phyloP scores from a whole-genome alignment of 768 basidiomycete species.

The Baorangia bicolor region DNA sequence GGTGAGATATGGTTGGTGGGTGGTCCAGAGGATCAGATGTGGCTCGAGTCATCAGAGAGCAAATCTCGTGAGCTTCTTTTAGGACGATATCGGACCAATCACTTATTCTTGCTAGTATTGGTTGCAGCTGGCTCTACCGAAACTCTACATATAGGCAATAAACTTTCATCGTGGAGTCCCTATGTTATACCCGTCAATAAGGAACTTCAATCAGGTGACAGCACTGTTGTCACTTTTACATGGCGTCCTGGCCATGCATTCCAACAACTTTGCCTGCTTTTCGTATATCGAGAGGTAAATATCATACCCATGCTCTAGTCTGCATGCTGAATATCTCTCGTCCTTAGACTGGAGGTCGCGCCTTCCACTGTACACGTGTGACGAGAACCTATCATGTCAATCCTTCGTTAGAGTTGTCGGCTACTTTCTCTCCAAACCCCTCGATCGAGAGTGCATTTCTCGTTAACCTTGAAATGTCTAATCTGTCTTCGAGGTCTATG shows the following conservation, averaged over 20 bases:
- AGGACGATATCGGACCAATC: not conserved
- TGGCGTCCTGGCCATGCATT: constrained; percentile 53
- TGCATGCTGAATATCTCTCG: constrained; percentile 2
- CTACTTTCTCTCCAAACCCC: constrained; percentile 50
- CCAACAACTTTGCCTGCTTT: constrained; percentile 56
- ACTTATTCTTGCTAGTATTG: constrained; percentile 15
- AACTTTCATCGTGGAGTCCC: constrained; percentile 48
- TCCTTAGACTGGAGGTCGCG: constrained; percentile 42
- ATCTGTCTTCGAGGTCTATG: constrained; percentile 43
- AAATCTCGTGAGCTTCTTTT: constrained; percentile 15
- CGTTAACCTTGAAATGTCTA: constrained; percentile 56
- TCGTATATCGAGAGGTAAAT: constrained; percentile 65
- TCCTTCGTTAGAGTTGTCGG: constrained; percentile 55
- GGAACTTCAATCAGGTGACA: constrained; percentile 47
- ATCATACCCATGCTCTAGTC: not conserved
- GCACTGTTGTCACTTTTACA: constrained; percentile 49
- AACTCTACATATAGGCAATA: constrained; percentile 50
- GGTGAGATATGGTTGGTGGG: constrained; percentile 70
- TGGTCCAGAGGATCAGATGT: constrained; percentile 62
- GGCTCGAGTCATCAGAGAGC: constrained; percentile 38
- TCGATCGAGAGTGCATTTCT: constrained; percentile 49
- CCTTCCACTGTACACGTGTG: constrained; percentile 60
- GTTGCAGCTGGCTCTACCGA: constrained; percentile 31
- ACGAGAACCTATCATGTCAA: constrained; percentile 57
- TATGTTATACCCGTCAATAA: constrained; percentile 41